phyloP scores from a whole-genome alignment of 2,329 filamentous ascomycete genomes.

The Aspergillus pseudoglaucus region DNA sequence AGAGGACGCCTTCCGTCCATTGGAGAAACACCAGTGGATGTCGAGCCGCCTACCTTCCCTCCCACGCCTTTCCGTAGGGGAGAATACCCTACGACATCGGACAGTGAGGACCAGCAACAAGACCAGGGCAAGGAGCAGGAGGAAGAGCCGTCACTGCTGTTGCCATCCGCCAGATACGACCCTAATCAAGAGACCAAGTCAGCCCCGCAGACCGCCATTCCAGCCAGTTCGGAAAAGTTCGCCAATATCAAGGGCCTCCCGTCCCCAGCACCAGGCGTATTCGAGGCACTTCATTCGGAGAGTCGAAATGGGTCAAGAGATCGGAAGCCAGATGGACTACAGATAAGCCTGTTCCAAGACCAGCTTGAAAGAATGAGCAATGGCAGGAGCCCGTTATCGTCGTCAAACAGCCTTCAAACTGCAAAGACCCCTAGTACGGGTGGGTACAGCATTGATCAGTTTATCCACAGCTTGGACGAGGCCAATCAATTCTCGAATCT shows the following conservation, averaged over 20 bases:
- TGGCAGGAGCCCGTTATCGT: conserved; percentile 31
- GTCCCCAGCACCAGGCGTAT: conserved; percentile 60
- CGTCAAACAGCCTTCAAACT: conserved; percentile 43
- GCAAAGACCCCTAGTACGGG: conserved; percentile 53
- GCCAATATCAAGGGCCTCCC: conserved; percentile 54
- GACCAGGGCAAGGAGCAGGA: conserved; percentile 25
- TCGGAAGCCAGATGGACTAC: conserved; percentile 70
- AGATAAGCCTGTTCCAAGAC: conserved; percentile 54
- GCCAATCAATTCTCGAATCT: conserved; percentile 57
- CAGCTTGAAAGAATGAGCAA: conserved; percentile 48
- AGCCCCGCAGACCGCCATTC: conserved; percentile 58
- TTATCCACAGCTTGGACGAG: conserved; percentile 78
- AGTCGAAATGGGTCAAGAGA: conserved; percentile 59
- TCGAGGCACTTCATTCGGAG: conserved; percentile 52
- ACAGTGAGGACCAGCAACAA: conserved; percentile 29
- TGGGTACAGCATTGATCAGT: conserved; percentile 67
- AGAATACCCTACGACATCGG: conserved; percentile 44
- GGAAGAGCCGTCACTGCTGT: conserved; percentile 31
- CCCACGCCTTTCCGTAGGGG: conserved; percentile 38
- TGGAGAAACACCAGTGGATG: conserved; percentile 58
- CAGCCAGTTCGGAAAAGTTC: conserved; percentile 59
- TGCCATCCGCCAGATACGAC: conserved; percentile 42
- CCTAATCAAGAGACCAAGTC: conserved; percentile 34
- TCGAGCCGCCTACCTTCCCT: conserved; percentile 37
- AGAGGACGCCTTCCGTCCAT: conserved; percentile 70